Conservation (phyloP, 176 grass and related monocot genomes). For the Rhynchospora pubera region DNA sequence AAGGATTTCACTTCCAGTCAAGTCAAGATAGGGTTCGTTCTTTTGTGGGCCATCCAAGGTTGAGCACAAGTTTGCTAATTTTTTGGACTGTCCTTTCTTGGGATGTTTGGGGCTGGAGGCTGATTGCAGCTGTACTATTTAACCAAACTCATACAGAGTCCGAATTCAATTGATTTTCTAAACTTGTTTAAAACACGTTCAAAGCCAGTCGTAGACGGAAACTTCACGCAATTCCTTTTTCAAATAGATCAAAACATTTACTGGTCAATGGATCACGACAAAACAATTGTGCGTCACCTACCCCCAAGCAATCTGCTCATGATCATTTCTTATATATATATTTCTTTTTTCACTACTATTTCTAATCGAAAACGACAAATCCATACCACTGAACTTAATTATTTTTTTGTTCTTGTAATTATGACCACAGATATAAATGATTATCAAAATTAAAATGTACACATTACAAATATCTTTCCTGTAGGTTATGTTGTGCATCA, state of each 20-base stretch:
- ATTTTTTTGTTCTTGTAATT: not conserved
- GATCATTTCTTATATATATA: not conserved
- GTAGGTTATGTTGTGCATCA: not conserved
- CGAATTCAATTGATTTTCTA: not conserved
- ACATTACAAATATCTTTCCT: not conserved
- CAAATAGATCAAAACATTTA: no score
- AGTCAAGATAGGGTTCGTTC: not conserved
- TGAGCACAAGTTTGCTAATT: not conserved
- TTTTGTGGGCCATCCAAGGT: slow-evolving; percentile 5
- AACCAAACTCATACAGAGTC: not conserved
- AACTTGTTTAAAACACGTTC: not conserved
- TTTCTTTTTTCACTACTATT: not conserved
- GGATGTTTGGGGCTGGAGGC: not conserved
- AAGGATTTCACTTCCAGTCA: not conserved
- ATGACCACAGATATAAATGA: no score
- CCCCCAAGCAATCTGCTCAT: not conserved
- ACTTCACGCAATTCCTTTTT: not conserved
- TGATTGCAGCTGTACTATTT: slow-evolving; percentile 1
- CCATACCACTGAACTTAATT: not conserved
- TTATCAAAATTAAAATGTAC: not conserved
- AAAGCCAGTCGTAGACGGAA: not conserved
- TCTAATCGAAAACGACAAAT: not conserved
- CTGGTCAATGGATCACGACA: not conserved
- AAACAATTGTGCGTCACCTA: not conserved
- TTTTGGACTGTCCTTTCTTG: not conserved